These are phyloP conservation scores for Alternaria hordeiaustralica DNA, from an alignment of 2,329 filamentous ascomycete species.

Conservation along the genomic window DNA sequence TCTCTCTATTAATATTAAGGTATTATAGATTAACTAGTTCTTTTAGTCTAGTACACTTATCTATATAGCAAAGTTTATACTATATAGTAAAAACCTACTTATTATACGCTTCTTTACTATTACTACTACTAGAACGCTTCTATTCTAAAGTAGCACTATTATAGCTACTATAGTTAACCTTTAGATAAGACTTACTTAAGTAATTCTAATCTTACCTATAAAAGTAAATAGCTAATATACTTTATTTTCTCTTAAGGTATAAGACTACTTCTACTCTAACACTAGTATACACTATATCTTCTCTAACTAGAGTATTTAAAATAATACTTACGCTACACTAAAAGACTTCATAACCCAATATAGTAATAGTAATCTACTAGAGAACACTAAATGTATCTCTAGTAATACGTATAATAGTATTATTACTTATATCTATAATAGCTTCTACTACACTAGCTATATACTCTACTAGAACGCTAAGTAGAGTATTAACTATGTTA, in stretches of 20 bases:
- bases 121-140: not conserved
- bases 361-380: not conserved
- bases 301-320: not conserved
- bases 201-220: accelerated
- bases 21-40: not conserved
- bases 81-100: not conserved
- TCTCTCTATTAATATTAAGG: not conserved
- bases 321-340: not conserved
- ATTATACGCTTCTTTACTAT: not conserved
- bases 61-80: not conserved
- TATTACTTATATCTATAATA: not conserved
- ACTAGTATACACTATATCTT: not conserved
- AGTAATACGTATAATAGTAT: not conserved
- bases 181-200: not conserved
- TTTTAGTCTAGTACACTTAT: not conserved
- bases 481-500: not conserved
- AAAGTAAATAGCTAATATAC: not conserved
- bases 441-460: not conserved
- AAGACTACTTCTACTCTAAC: not conserved
- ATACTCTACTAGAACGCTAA: not conserved
- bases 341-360: not conserved
- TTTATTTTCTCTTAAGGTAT: not conserved
- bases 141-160: not conserved
- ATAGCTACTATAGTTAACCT: not conserved
- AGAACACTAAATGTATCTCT: not conserved